Evolutionary conservation across 345 rosid species (phyloP).

Genomic region (Combretum micranthum): DNA sequence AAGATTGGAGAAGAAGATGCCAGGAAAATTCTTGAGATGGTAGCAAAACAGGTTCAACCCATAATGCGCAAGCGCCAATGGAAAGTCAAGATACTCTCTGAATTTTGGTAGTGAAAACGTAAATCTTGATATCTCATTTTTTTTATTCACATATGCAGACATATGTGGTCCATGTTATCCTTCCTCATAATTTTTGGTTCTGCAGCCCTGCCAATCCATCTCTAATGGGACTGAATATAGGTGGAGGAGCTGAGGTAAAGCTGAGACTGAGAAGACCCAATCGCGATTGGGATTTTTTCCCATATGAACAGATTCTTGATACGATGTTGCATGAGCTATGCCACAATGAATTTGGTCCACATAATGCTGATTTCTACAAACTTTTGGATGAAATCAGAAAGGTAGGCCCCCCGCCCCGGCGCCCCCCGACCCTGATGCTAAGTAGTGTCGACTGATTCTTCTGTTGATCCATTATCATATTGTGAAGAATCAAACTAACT

Average conservation of each 20-base stretch:
- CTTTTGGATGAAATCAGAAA: conserved; percentile 89
- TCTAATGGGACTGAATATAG: conserved; percentile 74
- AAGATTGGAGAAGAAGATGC: conserved; percentile 76
- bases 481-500: not conserved
- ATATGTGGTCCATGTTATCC: no score
- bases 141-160: not conserved
- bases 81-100: conserved; percentile 48
- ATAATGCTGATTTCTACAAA: conserved; percentile 72
- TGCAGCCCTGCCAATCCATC: conserved; percentile 60
- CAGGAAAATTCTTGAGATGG: conserved; percentile 44
- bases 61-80: conserved; percentile 48
- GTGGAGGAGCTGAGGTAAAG: conserved; percentile 61
- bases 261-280: conserved; percentile 69
- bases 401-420: conserved; percentile 21
- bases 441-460: no score
- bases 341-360: conserved; percentile 81
- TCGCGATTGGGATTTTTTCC: conserved; percentile 55
- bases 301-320: conserved; percentile 67
- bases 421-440: no score
- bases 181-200: not conserved
- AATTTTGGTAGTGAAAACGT: conserved; percentile 33
- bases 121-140: not conserved
- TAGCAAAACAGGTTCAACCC: conserved; percentile 63
- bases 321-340: conserved; percentile 96
- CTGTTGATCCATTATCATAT: not conserved